These are phyloP conservation scores for Huntiella savannae DNA, from an alignment of 2,329 filamentous ascomycete genomes.

Conservation along the genomic window DNA sequence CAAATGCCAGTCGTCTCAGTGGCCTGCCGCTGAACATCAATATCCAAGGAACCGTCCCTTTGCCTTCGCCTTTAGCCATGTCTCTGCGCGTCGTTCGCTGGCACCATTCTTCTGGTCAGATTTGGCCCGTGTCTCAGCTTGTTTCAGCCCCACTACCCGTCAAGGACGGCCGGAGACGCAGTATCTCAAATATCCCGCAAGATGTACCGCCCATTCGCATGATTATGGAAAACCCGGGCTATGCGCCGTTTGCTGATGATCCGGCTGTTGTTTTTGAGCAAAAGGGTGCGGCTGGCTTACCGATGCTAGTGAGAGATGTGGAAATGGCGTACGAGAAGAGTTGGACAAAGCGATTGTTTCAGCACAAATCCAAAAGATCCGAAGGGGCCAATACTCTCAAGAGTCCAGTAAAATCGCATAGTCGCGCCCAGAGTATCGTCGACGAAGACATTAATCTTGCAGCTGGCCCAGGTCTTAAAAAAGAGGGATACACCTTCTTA, in stretches of 20 bases:
- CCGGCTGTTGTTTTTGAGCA: constrained; percentile 12
- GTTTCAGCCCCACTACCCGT: constrained; percentile 3
- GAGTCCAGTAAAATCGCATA: neutral
- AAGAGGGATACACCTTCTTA: constrained; percentile 54
- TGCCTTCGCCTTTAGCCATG: constrained; percentile 3
- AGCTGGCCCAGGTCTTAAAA: constrained; percentile 29
- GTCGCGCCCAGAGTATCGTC: constrained; percentile 1
- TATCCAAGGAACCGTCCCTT: constrained; percentile 5
- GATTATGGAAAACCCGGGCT: constrained; percentile 10
- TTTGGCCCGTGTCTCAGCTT: constrained; percentile 8
- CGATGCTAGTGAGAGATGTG: constrained; percentile 30
- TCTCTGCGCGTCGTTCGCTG: constrained; percentile 7
- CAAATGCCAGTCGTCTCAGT: neutral
- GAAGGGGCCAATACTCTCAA: neutral
- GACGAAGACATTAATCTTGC: constrained; percentile 12
- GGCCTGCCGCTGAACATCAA: constrained; percentile 6
- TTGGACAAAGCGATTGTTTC: constrained; percentile 6
- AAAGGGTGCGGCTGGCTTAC: neutral
- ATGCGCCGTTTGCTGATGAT: constrained; percentile 7
- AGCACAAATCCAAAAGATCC: constrained; percentile 10
- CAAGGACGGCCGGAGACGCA: constrained; percentile 5
- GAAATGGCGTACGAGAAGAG: constrained; percentile 36
- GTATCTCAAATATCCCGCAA: constrained; percentile 1
- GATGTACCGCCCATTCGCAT: constrained; percentile 8
- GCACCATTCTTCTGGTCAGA: constrained; percentile 6